Conservation (phyloP, 1,284 basidiomycete genomes). For the Tetrapyrgos nigripes region DNA sequence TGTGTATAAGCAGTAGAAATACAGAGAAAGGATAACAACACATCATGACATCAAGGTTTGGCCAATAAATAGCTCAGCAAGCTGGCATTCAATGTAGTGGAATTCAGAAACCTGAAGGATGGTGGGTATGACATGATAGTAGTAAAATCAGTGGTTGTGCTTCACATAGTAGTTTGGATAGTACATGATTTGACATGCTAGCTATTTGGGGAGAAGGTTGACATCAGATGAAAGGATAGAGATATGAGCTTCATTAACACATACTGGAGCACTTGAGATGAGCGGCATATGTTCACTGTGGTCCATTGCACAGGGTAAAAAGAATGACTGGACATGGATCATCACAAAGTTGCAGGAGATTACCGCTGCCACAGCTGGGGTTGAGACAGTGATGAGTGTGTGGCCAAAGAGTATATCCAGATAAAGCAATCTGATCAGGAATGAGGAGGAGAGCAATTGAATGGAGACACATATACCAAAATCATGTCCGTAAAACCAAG, state of each 20-base stretch:
- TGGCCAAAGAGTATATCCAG: conserved; percentile 1
- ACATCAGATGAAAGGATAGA: not conserved
- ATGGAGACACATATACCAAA: not conserved
- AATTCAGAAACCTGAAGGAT: not conserved
- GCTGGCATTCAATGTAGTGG: not conserved
- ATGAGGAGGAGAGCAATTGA: not conserved
- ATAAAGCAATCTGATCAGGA: not conserved
- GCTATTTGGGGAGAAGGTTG: not conserved
- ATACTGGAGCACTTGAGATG: not conserved
- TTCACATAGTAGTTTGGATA: conserved; percentile 3
- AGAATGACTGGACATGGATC: not conserved
- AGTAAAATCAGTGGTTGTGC: not conserved
- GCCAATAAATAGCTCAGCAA: conserved; percentile 1
- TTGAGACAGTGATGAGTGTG: not conserved
- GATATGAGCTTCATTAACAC: too few species aligned
- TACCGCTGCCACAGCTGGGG: not conserved
- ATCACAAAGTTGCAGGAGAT: not conserved
- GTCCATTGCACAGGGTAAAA: not conserved
- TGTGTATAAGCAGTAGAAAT: not conserved
- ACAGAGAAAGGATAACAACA: not conserved
- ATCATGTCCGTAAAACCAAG: not conserved
- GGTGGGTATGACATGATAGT: not conserved
- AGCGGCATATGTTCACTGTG: not conserved
- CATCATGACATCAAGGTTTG: conserved; percentile 5
- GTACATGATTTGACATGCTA: not conserved